Base-by-base conservation (phyloP, 2,329 filamentous ascomycete genomes). In the Claviceps fusiformis region DNA sequence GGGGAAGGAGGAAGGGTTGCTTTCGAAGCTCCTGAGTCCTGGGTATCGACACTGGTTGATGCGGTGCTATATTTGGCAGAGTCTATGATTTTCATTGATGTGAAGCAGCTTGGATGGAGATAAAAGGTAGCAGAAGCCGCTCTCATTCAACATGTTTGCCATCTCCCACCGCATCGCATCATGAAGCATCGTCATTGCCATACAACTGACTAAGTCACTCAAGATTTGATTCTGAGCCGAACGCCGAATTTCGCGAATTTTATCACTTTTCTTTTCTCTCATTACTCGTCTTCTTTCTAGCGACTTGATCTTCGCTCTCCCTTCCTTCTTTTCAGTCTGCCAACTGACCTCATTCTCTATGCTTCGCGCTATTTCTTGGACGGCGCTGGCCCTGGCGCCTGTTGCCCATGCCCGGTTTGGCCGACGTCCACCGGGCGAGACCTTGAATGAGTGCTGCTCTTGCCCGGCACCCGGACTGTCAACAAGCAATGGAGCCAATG, bases 361-460 rank as follows among this genome's bases (percentile, higher is more conserved):
- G 65, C 59, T 64, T 55, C 63, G 59, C 48, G 55, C 62, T 51
- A 24, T 62, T 39, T 55, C 62, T 17, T 62, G 62, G 59, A 61
- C 63, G 50, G 29, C 63, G 33, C 54, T 70, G 58, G 64, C 62
- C 35, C 56, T 65, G 43, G 59, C 61, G 19, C 55, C 63, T 44
- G 27, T 64, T n/a, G 59, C 59, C 7, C 59, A 67, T 19, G 68
- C 66, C 47, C 61, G 59, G 17, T 59, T 64, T 39, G 58, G 59
- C 35, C 58, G 59, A 37, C 51, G 63, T 19, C 55, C 59, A 9
- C 44, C 59, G 29, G 61, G 60, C 50, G 57, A 56, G 15, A 54
- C 59, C 17, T 54, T 53, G n/a, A 55, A 62, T 5, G 61, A 64
- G 50, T 69, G 64, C 52, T 67, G 65, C 46, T 63, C 68, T 39